These are phyloP conservation scores for Croton laevigatus DNA, from an alignment of 441 rosid species.

Conservation along the genomic window DNA sequence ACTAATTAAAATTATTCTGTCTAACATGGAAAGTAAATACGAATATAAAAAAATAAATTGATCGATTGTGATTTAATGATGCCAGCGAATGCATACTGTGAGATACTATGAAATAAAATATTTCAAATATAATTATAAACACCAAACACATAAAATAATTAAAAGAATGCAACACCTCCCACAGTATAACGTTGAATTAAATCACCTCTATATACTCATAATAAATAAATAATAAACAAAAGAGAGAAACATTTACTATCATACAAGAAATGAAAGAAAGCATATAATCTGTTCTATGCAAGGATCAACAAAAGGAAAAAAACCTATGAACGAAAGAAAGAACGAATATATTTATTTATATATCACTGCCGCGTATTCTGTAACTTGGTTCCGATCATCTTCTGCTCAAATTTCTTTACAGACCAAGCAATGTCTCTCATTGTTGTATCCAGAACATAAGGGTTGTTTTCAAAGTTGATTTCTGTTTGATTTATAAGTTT, in stretches of 20 bases:
- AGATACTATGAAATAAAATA: not conserved
- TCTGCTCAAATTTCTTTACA: constrained; percentile 71
- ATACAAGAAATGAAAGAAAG: not conserved
- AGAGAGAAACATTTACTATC: not conserved
- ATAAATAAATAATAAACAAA: constrained; percentile 17
- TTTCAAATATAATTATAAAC: not conserved
- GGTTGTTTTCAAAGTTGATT: constrained; percentile 46
- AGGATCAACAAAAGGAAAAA: not conserved
- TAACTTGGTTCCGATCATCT: constrained; percentile 56
- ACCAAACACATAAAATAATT: too few relatives aligned
- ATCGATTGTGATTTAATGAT: too few relatives aligned
- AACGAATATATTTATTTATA: not conserved
- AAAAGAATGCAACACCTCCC: constrained; percentile 15
- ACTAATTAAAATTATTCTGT: too few relatives aligned
- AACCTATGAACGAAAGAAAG: not conserved
- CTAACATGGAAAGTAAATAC: too few relatives aligned
- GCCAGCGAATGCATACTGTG: not conserved
- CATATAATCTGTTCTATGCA: not conserved
- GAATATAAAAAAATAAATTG: too few relatives aligned
- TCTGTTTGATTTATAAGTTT: constrained; percentile 42
- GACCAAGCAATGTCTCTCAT: constrained; percentile 51
- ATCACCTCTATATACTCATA: constrained; percentile 11
- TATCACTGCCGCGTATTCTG: constrained; percentile 57
- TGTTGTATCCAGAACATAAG: constrained; percentile 68
- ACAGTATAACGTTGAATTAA: not conserved